These are phyloP conservation scores for Ramaria sp. DNA, from an alignment of 768 basidiomycete genomes.

Conservation along the genomic window DNA sequence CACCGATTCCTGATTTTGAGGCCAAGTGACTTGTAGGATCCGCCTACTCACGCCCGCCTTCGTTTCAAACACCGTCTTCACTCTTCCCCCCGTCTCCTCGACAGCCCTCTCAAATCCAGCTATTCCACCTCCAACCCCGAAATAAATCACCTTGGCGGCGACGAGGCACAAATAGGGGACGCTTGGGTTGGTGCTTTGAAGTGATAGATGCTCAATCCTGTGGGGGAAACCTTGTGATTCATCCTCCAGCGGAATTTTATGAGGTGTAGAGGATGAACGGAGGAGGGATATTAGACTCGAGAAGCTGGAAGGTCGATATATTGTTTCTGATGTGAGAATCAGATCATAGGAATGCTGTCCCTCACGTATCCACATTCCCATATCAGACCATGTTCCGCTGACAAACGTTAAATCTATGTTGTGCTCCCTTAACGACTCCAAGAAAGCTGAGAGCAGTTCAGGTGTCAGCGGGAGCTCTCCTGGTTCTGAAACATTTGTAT, in stretches of 20 bases:
- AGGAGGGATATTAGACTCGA: conserved; percentile 41
- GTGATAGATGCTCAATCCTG: background rate
- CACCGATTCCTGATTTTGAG: background rate
- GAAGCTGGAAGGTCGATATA: conserved; percentile 65
- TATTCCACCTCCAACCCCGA: conserved; percentile 89
- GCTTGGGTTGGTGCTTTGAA: conserved; percentile 1
- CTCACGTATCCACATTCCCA: conserved; percentile 15
- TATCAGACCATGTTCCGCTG: conserved; percentile 61
- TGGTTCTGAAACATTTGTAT: conserved; percentile 23
- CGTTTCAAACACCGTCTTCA: conserved; percentile 51
- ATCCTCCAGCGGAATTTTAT: background rate
- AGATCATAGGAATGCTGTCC: conserved; percentile 40
- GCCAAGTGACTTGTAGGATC: conserved; percentile 56
- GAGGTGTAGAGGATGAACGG: background rate
- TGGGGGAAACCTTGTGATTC: background rate
- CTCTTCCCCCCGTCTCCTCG: conserved; percentile 30
- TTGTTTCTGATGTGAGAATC: conserved; percentile 86
- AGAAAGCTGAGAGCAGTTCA: conserved; percentile 55
- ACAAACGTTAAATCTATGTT: conserved; percentile 63
- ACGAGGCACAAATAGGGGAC: conserved; percentile 47
- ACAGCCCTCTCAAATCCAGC: conserved; percentile 58
- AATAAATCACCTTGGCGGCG: conserved; percentile 87
- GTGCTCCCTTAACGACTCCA: conserved; percentile 38
- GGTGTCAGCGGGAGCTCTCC: conserved; percentile 61
- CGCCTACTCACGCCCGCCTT: conserved; percentile 60